These are phyloP conservation scores for Sanghuangporus sanghuang DNA, from an alignment of 1,284 basidiomycete genomes.

Conservation along the genomic window DNA sequence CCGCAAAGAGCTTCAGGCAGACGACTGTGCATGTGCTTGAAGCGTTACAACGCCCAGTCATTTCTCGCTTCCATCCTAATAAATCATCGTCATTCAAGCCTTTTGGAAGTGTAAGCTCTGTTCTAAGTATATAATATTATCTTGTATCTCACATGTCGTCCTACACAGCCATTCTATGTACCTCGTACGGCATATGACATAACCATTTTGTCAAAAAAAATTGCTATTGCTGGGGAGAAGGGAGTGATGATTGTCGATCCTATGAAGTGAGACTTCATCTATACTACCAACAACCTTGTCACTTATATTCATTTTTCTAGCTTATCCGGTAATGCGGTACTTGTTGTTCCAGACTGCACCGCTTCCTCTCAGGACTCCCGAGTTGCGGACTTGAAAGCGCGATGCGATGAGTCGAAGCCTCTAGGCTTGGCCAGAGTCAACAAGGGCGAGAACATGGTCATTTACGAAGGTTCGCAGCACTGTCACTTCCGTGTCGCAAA, in stretches of 20 bases:
- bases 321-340: conserved; percentile 29
- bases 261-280: conserved; percentile 45
- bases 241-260: conserved; percentile 63
- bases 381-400: conserved; percentile 49
- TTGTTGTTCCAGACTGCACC: conserved; percentile 59
- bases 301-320: conserved; percentile 23
- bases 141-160: conserved; percentile 10
- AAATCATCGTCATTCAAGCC: conserved; percentile 42
- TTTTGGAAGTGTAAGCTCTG: conserved; percentile 53
- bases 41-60: conserved; percentile 26
- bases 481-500: not conserved
- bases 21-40: conserved; percentile 46
- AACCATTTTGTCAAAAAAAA: conserved; percentile 50
- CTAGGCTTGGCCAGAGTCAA: conserved; percentile 63
- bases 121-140: not conserved
- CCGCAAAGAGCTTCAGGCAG: conserved; percentile 55
- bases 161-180: conserved; percentile 52
- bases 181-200: conserved; percentile 62
- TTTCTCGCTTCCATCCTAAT: conserved; percentile 28
- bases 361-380: conserved; percentile 35
- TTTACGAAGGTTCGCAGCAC: conserved; percentile 62
- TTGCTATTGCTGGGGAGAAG: conserved; percentile 59
- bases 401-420: conserved; percentile 53
- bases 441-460: conserved; percentile 53
- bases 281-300: not conserved